A percentile compares a stretch with the other conserved stretches of the same genome.
Conservation (phyloP, 192 early-diverging fungal genomes). For the Rhizoclosmatium sp. region DNA sequence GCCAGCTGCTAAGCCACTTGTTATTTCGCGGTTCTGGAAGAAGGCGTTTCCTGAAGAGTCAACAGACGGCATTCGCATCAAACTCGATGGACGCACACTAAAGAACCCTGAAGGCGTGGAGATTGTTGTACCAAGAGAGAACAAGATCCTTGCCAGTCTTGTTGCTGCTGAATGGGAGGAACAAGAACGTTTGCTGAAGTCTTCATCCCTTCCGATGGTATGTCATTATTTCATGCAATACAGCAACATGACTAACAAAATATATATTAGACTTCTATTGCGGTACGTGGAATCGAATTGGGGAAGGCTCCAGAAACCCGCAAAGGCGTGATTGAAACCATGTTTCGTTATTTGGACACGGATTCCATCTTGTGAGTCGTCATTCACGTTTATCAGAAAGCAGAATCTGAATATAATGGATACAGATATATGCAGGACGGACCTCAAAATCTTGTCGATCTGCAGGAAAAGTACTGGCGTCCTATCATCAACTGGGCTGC, state of each 20-base stretch:
- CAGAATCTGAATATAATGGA: neutral
- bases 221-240: neutral
- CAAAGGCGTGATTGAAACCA: constrained; percentile 72
- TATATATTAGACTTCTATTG: constrained; percentile 78
- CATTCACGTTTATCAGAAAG: neutral
- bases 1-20: neutral
- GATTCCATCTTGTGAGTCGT: constrained; percentile 79
- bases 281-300: constrained; percentile 83
- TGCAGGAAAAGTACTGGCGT: constrained; percentile 82
- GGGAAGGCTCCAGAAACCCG: constrained; percentile 68
- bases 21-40: constrained; percentile 32
- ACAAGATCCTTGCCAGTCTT: constrained; percentile 76
- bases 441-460: constrained; percentile 77
- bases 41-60: constrained; percentile 11
- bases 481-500: constrained; percentile 84
- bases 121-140: constrained; percentile 64
- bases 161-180: constrained; percentile 95
- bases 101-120: constrained; percentile 82
- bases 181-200: constrained; percentile 78
- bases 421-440: constrained; percentile 77
- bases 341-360: constrained; percentile 85
- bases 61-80: constrained; percentile 20
- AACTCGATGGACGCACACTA: constrained; percentile 80
- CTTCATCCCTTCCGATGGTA: constrained; percentile 88
- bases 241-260: neutral